Base-by-base conservation (phyloP, 345 rosid species). In the Angophora floribunda region DNA sequence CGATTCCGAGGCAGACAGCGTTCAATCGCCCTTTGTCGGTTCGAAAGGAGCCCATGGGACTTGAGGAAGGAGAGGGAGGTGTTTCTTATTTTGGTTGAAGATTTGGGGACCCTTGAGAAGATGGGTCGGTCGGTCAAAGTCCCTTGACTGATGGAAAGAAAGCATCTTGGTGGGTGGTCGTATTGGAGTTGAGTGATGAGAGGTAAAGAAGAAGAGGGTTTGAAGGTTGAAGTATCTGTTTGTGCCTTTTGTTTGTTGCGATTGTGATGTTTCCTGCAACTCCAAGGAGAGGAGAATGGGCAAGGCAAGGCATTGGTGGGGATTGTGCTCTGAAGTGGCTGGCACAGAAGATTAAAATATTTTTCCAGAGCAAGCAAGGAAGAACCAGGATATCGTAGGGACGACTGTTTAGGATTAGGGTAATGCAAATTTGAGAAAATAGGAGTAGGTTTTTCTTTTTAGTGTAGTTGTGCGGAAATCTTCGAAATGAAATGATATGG, bases 1-100 rank as follows among this genome's bases (percentile, higher is more conserved):
- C 55, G 92, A 92, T 59, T 91, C 94, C 16, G 92, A 91, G 85
- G 92, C 89, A 4, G 94, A 91, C 87, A 89, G 89, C 19, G 91
- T 89, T 21, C 91, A 90, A 57, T 91, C 91, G 41, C 93, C 93
- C 3, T 89, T 89, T 78, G 91, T 89, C 28, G 91, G 90, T 65
- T 67, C 90, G 7, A 91, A 91, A 91, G 90, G 90, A 87, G 89
- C 85, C 26, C 88, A 87, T n/a, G 90, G 86, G 75, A 51, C 87
- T 85, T 89, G 86, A 85, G 61, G 57, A 28, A 13, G 86, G 75
- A 55, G 61, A 22, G 11, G 11, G 36, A 45, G 45, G 7, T 50
- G 13, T 84, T 24, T 45, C 51, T 49, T 87, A 32, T 61, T 52
- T 49, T 32, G 85, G 85, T 9, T 85, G 67, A 6, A 2, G 49